Evolutionary conservation across 1,284 basidiomycete genomes (phyloP).

Genomic region (Kwoniella shivajii): DNA sequence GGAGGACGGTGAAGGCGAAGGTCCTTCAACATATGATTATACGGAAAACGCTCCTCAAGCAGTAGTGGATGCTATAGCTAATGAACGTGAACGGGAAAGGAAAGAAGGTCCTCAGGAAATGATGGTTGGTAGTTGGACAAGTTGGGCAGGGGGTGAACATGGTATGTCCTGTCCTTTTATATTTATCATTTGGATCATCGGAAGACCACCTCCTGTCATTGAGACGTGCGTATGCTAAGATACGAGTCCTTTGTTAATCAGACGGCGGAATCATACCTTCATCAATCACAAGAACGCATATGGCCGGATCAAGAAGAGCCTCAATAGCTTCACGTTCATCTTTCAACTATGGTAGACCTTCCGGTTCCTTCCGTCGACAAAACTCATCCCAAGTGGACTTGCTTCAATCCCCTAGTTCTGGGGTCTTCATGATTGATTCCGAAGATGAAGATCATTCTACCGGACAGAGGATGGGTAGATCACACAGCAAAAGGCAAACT

Average conservation of each 20-base stretch:
- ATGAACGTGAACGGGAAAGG: constrained; percentile 34
- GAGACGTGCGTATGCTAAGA: not conserved
- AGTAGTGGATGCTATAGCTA: constrained; percentile 40
- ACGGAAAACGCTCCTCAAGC: constrained; percentile 45
- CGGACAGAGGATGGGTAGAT: constrained; percentile 8
- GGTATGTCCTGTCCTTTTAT: constrained; percentile 19
- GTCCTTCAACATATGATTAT: constrained; percentile 35
- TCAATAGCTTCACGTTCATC: constrained; percentile 33
- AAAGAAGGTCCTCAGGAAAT: constrained; percentile 40
- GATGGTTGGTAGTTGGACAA: constrained; percentile 41
- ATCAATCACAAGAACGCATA: constrained; percentile 42
- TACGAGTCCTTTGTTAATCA: not conserved
- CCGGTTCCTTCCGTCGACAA: constrained; percentile 19
- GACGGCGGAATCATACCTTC: constrained; percentile 42
- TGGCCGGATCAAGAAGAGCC: constrained; percentile 38
- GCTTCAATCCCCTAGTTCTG: constrained; percentile 38
- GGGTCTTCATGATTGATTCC: constrained; percentile 45
- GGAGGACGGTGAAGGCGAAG: constrained; percentile 16
- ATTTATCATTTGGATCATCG: no score
- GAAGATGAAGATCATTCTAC: constrained; percentile 42
- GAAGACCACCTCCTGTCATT: no score
- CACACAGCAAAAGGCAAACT: constrained; percentile 11
- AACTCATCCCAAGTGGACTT: constrained; percentile 29
- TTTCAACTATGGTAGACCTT: constrained; percentile 20
- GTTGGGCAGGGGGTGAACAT: constrained; percentile 34